phyloP scores from a whole-genome alignment of 352 stramenopile genomes.

The Phytophthora melonis region DNA sequence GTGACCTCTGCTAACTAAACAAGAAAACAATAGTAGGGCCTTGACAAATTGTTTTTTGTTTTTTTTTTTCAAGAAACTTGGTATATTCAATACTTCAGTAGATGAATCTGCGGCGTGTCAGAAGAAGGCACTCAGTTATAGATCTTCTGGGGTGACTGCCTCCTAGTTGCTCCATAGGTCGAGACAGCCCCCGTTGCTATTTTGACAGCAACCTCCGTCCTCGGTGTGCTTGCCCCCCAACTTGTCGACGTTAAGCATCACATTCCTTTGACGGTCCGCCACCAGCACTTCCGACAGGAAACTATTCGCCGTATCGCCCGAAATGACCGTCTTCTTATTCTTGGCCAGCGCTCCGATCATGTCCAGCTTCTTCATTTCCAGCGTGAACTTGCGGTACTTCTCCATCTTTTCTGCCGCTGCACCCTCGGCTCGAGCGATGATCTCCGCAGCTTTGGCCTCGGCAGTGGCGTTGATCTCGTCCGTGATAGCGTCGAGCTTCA shows the following conservation, averaged over 20 bases:
- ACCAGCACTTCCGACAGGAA: constrained; percentile 67
- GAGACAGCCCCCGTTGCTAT: neutral
- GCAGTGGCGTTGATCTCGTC: constrained; percentile 41
- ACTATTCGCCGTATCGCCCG: constrained; percentile 59
- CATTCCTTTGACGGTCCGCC: constrained; percentile 58
- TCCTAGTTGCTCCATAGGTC: neutral
- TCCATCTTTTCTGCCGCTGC: constrained; percentile 47
- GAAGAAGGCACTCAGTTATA: too few species aligned
- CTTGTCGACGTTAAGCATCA: constrained; percentile 59
- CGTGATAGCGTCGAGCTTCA: constrained; percentile 50
- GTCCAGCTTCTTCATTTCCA: constrained; percentile 64
- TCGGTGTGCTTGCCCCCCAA: neutral
- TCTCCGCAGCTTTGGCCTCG: constrained; percentile 52
- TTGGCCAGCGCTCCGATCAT: constrained; percentile 45
- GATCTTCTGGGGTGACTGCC: too few species aligned
- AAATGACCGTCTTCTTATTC: constrained; percentile 59
- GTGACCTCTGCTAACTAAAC: too few species aligned
- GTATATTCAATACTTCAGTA: too few species aligned
- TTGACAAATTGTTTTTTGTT: too few species aligned
- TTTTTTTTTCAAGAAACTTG: too few species aligned
- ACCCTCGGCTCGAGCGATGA: constrained; percentile 57
- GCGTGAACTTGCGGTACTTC: constrained; percentile 44
- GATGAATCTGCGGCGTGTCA: too few species aligned
- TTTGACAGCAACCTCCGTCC: neutral
- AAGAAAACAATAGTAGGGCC: too few species aligned